Evolutionary conservation across 192 early-diverging fungal species (phyloP), one percentile per base, ranked within the genome.

Genomic region (Piromyces finnis): DNA sequence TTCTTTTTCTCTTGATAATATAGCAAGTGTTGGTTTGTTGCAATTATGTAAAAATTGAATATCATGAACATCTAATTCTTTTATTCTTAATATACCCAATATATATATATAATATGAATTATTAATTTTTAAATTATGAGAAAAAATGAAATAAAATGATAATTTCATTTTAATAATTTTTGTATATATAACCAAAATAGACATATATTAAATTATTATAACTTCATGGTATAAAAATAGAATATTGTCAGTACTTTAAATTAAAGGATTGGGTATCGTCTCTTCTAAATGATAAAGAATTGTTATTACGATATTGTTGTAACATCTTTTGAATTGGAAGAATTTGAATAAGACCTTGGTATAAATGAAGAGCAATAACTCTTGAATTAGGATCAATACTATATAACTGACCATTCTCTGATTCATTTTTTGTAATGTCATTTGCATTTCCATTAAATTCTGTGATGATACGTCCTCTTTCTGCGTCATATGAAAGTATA

Each of bases 341-440:
- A 13, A 93, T 82, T 39, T 92, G 91, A 30, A 94, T 83, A 5
- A 90, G 81, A 1, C 94, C 93, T 79, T 92, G 89, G 84, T 93
- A 94, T 30, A 88, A 78, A 77, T 91, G 87, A 29, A 92, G 81
- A 12, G 86, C 91, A 79, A 92, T 81, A 18, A 92, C 77, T 17
- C 88, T 84, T 15, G 80, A 82, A 15, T 83, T 80, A 26, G 89
- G 90, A 83, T 94, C 92, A 2, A 94, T 86, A 9, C 86, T 80
- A 5, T 87, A 88, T 27, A 92, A 30, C 36, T 86, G 86, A 0
- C 88, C 85, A n/a, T 84, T 82, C 0, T 90, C 90, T 1, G 87
- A 80, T 22, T 89, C 85, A 36, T 87, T 84, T 12, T 88, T 91
- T 12, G 86, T 88, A 18, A 84, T 84, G 80, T 95, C 91, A 16